phyloP scores from a whole-genome alignment of 1,284 basidiomycete species.

The Malassezia equina region DNA sequence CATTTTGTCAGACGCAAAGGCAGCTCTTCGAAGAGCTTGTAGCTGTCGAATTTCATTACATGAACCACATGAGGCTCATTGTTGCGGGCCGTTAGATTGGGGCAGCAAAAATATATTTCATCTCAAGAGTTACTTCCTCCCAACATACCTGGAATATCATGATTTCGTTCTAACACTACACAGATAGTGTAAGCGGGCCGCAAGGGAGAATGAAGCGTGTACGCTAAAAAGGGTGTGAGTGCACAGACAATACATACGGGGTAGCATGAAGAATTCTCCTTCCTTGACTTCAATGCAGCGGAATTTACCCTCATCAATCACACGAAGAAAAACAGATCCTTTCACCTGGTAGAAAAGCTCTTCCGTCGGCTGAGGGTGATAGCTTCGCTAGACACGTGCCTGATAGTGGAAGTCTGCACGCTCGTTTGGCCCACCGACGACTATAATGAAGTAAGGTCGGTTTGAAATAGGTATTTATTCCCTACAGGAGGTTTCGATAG shows the following conservation, averaged over 20 bases:
- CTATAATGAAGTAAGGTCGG: conserved; percentile 44
- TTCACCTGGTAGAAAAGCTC: conserved; percentile 46
- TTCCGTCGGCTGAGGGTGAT: conserved; percentile 28
- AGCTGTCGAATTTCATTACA: conserved; percentile 77
- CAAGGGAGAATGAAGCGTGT: conserved; percentile 89
- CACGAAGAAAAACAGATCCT: conserved; percentile 67
- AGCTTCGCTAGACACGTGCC: conserved; percentile 13
- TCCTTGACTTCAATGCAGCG: conserved; percentile 79
- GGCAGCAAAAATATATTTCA: conserved; percentile 88
- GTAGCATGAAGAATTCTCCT: conserved; percentile 85
- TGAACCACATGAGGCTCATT: conserved; percentile 65
- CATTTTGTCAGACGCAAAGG: conserved; percentile 66
- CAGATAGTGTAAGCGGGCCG: conserved; percentile 83
- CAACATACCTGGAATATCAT: conserved; percentile 43
- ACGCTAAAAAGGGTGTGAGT: conserved; percentile 50
- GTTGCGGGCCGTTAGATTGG: conserved; percentile 56
- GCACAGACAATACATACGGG: conserved; percentile 52
- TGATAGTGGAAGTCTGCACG: conserved; percentile 41
- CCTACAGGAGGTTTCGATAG: conserved; percentile 46
- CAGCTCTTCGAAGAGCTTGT: conserved; percentile 82
- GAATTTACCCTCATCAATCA: conserved; percentile 68
- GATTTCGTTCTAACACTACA: conserved; percentile 81
- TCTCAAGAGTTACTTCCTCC: conserved; percentile 55
- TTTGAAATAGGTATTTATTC: conserved; percentile 43
- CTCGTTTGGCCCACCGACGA: conserved; percentile 43